Evolutionary conservation across 169 alveolate genomes (phyloP).

Genomic region (Eimeria necatrix): DNA sequence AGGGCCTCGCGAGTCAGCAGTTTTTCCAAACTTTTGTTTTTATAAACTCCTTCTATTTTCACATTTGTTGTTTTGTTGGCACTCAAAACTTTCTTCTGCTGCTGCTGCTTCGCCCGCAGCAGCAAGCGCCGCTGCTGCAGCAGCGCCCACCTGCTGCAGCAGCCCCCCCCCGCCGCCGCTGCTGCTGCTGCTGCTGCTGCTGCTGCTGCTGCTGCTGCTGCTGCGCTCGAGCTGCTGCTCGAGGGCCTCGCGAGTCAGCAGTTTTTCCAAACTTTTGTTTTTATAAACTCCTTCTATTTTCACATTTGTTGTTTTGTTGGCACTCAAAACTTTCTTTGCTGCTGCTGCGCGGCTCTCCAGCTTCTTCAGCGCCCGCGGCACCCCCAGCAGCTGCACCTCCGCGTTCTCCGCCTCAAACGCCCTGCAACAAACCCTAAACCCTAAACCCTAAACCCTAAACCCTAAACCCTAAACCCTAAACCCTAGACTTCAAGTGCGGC

Average conservation of each 20-base stretch:
- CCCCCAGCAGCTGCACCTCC: background rate
- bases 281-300: constrained; percentile 69
- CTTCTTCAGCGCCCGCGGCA: constrained; percentile 80
- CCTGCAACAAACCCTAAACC: background rate
- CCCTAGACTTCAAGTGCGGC: background rate
- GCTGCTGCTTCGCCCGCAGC: constrained; percentile 56
- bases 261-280: constrained; percentile 49
- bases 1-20: constrained; percentile 34
- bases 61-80: constrained; percentile 72
- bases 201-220: background rate
- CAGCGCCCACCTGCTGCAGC: constrained; percentile 7
- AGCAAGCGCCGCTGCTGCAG: constrained; percentile 37
- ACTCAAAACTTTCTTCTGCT: constrained; percentile 79
- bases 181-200: constrained; percentile 24
- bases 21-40: constrained; percentile 48
- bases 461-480: constrained; percentile 45
- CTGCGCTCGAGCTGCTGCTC: constrained; percentile 35
- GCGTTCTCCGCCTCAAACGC: constrained; percentile 6
- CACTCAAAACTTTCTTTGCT: constrained; percentile 81
- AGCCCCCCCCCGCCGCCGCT: no score
- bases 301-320: constrained; percentile 65
- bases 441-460: constrained; percentile 18
- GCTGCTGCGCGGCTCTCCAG: constrained; percentile 71
- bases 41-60: constrained; percentile 67
- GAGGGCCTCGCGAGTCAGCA: constrained; percentile 22